Evolutionary conservation across 306 rosid species (phyloP), one percentile per base, ranked within the genome.

Genomic region (Fragaria iinumae): DNA sequence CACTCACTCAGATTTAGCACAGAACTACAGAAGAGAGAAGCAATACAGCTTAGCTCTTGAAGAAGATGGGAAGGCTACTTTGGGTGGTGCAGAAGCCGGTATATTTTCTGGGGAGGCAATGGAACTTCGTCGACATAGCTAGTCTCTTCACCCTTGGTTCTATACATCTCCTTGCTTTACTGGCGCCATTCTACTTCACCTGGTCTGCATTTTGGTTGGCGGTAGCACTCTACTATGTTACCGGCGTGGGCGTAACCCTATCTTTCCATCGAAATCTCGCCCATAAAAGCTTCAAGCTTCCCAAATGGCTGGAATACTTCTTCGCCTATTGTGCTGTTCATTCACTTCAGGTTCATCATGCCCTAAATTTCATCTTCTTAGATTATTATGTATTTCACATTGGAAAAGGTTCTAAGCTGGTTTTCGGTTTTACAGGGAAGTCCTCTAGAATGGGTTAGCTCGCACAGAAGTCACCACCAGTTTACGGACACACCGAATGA

Each of bases 391-490:
- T 45, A 45, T 11, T 45, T 45, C 16, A 45, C 4, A 44, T 44
- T 11, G 13, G 14, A 45, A 11, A 47, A 47, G 0, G 45, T 41
- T 41, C 11, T 41, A 41, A 41, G 5, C 1, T 38, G 41, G 41
- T 47, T 47, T 47, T 47, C 13, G 16, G 5, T 47, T 48, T 20
- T 82, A 81, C 63, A 91, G 98, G 96, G 97, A n/a, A 93, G 82
- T 69, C 96, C 98, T 20, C 83, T 91, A 63, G 96, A 91, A 71
- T 93, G 98, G 97, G 98, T 91, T 27, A 93, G 97, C 84, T 87
- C 96, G 16, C 97, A 93, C 72, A 86, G 98, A 70, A 13, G 20
- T 14, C 53, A 48, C 20, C 53, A 48, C 53, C 53, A 48, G 53
- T 48, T 48, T 48, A 48, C 93, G 57, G 98, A 93, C 76, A 86